Evolutionary conservation across 2,329 filamentous ascomycete species (phyloP).

Genomic region (Aquanectria penicillioides): DNA sequence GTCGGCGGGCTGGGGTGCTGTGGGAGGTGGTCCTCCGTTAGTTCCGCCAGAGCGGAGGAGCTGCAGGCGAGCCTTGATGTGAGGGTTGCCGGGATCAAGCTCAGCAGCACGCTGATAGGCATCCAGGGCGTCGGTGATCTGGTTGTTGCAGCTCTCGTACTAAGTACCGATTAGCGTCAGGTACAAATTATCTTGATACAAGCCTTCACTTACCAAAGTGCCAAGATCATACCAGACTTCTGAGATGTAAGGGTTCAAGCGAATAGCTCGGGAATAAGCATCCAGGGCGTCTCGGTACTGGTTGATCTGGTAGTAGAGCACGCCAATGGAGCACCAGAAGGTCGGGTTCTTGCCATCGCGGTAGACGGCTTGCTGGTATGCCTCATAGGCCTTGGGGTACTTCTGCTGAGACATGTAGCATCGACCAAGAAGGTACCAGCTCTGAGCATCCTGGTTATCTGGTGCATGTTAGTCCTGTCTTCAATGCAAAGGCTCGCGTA

Average conservation of each 20-base stretch:
- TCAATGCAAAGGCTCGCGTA: not conserved
- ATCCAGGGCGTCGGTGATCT: slow-evolving; percentile 94
- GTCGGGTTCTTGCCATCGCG: slow-evolving; percentile 97
- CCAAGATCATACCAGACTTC: slow-evolving; percentile 99
- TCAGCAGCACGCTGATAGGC: slow-evolving; percentile 95
- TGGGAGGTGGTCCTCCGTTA: slow-evolving; percentile 76
- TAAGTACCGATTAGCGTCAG: slow-evolving; percentile 53
- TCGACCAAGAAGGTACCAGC: slow-evolving; percentile 96
- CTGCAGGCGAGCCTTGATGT: slow-evolving; percentile 95
- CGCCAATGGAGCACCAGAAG: slow-evolving; percentile 99
- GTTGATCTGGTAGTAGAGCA: slow-evolving; percentile 99
- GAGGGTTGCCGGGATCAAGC: slow-evolving; percentile 89
- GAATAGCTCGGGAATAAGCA: slow-evolving; percentile 95
- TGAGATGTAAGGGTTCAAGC: slow-evolving; percentile 96
- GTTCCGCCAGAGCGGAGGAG: slow-evolving; percentile 84
- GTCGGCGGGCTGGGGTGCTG: slow-evolving; percentile 90
- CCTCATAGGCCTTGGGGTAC: slow-evolving; percentile 97
- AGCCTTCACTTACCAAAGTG: slow-evolving; percentile 76
- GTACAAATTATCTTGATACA: not conserved
- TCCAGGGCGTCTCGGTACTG: slow-evolving; percentile 98
- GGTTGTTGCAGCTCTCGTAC: slow-evolving; percentile 99
- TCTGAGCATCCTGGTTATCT: slow-evolving; percentile 96
- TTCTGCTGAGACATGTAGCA: slow-evolving; percentile 99
- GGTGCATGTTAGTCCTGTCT: slow-evolving; percentile 22
- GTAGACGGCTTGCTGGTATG: slow-evolving; percentile 98